These are phyloP conservation scores for Coemansia sp. DNA, from an alignment of 192 early-diverging fungal genomes.

Conservation along the genomic window DNA sequence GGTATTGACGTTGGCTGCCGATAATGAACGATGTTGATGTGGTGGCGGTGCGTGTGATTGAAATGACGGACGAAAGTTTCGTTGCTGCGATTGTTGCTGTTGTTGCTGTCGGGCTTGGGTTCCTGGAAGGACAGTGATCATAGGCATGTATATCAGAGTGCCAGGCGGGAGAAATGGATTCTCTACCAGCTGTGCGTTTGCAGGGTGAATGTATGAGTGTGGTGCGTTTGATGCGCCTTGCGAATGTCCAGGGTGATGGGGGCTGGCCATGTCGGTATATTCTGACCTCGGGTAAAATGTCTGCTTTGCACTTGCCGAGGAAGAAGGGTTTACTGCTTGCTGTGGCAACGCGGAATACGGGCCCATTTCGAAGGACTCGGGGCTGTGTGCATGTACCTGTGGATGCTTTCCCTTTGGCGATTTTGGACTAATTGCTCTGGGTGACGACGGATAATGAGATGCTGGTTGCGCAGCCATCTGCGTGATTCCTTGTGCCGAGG, in stretches of 20 bases:
- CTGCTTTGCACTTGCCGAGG: neutral
- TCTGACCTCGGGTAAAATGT: neutral
- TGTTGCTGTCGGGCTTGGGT: neutral
- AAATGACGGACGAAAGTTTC: neutral
- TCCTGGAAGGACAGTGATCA: constrained; percentile 20
- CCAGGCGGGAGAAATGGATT: constrained; percentile 21
- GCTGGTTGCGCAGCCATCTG: neutral
- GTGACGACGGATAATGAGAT: neutral
- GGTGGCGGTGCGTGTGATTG: neutral
- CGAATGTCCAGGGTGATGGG: neutral
- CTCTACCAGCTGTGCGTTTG: constrained; percentile 14
- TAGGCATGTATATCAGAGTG: constrained; percentile 23
- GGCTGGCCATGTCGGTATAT: neutral
- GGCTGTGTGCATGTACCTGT: neutral
- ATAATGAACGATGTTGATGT: neutral
- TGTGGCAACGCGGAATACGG: neutral
- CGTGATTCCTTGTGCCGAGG: neutral
- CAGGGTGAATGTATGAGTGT: neutral
- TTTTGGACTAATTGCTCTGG: neutral
- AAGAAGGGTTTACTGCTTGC: neutral
- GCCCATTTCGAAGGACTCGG: neutral
- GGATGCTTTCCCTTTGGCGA: neutral
- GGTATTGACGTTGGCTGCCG: neutral
- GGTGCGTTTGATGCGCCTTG: neutral
- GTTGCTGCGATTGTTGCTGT: constrained; percentile 4